Evolutionary conservation across 2,329 filamentous ascomycete species (phyloP).

Genomic region (Penicillium frequentans): DNA sequence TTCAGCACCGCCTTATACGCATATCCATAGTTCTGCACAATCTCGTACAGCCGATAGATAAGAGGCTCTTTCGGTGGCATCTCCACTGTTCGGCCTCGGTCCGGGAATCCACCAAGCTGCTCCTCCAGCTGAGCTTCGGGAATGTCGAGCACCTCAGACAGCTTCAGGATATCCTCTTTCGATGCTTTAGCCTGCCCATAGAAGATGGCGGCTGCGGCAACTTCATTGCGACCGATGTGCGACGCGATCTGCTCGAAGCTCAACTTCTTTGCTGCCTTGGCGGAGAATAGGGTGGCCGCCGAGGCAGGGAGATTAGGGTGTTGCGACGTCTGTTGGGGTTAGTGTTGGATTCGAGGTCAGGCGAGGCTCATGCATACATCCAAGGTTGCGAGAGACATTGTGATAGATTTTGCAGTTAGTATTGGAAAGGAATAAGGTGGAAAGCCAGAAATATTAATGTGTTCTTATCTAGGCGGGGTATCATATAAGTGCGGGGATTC

Average conservation of each 20-base stretch:
- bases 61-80: constrained; percentile 84
- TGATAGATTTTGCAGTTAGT: background rate
- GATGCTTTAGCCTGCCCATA: constrained; percentile 81
- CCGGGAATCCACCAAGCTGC: constrained; percentile 72
- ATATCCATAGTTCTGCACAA: constrained; percentile 96
- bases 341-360: background rate
- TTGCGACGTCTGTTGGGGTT: constrained; percentile 26
- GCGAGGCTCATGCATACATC: constrained; percentile 33
- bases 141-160: constrained; percentile 66
- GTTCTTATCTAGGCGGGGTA: background rate
- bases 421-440: background rate
- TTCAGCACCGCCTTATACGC: constrained; percentile 94
- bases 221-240: constrained; percentile 74
- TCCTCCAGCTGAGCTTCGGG: constrained; percentile 56
- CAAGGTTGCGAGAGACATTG: constrained; percentile 38
- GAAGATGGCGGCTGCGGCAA: constrained; percentile 84
- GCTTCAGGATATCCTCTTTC: constrained; percentile 65
- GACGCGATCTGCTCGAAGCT: constrained; percentile 77
- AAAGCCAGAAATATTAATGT: background rate
- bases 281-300: constrained; percentile 73
- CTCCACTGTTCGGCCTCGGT: constrained; percentile 74
- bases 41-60: constrained; percentile 89
- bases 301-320: constrained; percentile 67
- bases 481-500: background rate
- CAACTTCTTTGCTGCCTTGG: constrained; percentile 73